These are phyloP conservation scores for Wickerhamomyces bovis DNA, from an alignment of 805 yeast species.

Conservation along the genomic window DNA sequence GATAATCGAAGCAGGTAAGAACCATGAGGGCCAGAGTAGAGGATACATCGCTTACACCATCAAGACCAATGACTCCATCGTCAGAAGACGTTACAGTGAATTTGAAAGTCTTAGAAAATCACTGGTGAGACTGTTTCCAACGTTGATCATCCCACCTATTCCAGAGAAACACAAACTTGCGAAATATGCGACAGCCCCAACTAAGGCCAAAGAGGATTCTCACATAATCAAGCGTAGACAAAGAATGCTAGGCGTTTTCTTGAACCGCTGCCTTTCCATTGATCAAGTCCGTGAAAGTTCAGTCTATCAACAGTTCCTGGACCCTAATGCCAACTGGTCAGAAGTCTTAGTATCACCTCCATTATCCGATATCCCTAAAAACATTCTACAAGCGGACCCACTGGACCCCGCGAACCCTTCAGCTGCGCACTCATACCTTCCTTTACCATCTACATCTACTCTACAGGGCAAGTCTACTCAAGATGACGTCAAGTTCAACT, in stretches of 20 bases:
- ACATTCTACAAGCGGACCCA: slow-evolving; percentile 55
- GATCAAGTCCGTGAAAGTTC: slow-evolving; percentile 52
- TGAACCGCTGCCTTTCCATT: slow-evolving; percentile 68
- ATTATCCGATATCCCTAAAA: slow-evolving; percentile 44
- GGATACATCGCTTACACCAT: slow-evolving; percentile 84
- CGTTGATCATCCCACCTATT: slow-evolving; percentile 84
- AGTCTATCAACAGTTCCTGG: slow-evolving; percentile 72
- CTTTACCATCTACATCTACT: slow-evolving; percentile 43
- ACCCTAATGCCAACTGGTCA: slow-evolving; percentile 86
- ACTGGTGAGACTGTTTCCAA: slow-evolving; percentile 68
- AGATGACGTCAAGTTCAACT: slow-evolving; percentile 35
- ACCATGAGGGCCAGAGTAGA: slow-evolving; percentile 70
- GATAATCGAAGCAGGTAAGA: slow-evolving; percentile 80
- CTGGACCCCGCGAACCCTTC: slow-evolving; percentile 49
- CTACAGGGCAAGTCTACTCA: slow-evolving; percentile 21
- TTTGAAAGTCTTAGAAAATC: slow-evolving; percentile 78
- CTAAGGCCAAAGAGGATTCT: slow-evolving; percentile 35
- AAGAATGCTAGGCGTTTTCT: slow-evolving; percentile 70
- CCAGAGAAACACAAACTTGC: slow-evolving; percentile 73
- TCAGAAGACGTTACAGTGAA: slow-evolving; percentile 85
- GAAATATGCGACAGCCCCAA: slow-evolving; percentile 36
- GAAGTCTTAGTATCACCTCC: slow-evolving; percentile 64
- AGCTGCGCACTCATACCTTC: slow-evolving; percentile 56
- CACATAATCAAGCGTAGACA: slow-evolving; percentile 63
- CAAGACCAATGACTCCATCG: slow-evolving; percentile 50